Conservation (phyloP, 352 stramenopile genomes). For the Phytopythium aichiense region DNA sequence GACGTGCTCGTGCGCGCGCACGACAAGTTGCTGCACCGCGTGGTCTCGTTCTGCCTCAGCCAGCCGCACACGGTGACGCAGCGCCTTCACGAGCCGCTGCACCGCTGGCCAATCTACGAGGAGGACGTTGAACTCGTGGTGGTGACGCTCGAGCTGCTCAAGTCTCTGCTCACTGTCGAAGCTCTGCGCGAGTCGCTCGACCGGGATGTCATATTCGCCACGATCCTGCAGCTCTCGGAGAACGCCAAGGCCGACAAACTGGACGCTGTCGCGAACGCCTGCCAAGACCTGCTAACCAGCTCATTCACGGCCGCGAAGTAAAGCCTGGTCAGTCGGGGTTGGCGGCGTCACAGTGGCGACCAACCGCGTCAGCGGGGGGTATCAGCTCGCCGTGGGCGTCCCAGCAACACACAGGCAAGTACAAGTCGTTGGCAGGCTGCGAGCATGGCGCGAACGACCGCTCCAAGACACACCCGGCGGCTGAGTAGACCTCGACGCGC, state of each 20-base stretch:
- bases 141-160: constrained; percentile 43
- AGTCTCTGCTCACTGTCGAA: constrained; percentile 26
- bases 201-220: constrained; percentile 39
- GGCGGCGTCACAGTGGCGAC: background rate
- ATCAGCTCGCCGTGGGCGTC: constrained; percentile 24
- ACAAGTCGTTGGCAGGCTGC: constrained; percentile 21
- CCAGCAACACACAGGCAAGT: constrained; percentile 56
- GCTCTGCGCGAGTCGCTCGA: constrained; percentile 33
- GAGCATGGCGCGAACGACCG: constrained; percentile 18
- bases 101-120: constrained; percentile 59
- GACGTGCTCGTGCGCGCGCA: constrained; percentile 26
- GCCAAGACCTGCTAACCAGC: constrained; percentile 23
- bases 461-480: constrained; percentile 36
- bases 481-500: constrained; percentile 54
- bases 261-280: constrained; percentile 35
- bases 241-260: constrained; percentile 42
- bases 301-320: background rate
- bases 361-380: background rate
- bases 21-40: constrained; percentile 27
- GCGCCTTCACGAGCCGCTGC: constrained; percentile 39
- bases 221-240: constrained; percentile 37
- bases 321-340: background rate
- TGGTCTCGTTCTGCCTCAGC: constrained; percentile 34
- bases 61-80: constrained; percentile 32
- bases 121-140: constrained; percentile 58